A percentile compares a stretch with the other conserved stretches of the same genome.
Evolutionary conservation across 1,139 yeast species (phyloP).

Genomic region (Taphrina deformans): DNA sequence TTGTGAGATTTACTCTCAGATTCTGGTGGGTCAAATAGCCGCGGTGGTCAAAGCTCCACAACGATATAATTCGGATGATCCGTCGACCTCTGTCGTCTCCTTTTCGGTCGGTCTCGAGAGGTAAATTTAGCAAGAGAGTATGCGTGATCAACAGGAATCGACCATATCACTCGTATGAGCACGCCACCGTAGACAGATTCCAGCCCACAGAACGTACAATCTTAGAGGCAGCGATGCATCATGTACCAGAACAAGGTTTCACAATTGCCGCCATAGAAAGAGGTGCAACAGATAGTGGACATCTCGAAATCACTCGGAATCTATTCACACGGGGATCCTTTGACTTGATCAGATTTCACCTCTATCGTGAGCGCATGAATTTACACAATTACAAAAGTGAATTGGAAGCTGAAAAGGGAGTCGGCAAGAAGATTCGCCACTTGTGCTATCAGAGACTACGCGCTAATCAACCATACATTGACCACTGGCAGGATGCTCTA

Average conservation of each 20-base stretch:
- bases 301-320: slow-evolving; percentile 66
- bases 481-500: slow-evolving; percentile 51
- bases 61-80: no score
- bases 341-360: slow-evolving; percentile 67
- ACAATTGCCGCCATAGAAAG: slow-evolving; percentile 58
- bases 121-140: no score
- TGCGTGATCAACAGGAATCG: neutral
- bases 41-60: no score
- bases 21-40: no score
- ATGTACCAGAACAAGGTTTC: slow-evolving; percentile 73
- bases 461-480: slow-evolving; percentile 59
- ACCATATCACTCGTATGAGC: slow-evolving; percentile 44
- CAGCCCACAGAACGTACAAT: slow-evolving; percentile 48
- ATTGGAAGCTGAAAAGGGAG: slow-evolving; percentile 43
- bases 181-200: slow-evolving; percentile 41
- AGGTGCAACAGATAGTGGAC: slow-evolving; percentile 62
- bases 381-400: slow-evolving; percentile 43
- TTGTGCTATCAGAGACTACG: slow-evolving; percentile 62
- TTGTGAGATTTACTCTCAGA: no score
- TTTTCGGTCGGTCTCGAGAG: no score
- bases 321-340: slow-evolving; percentile 58
- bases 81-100: no score
- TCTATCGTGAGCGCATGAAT: slow-evolving; percentile 53
- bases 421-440: slow-evolving; percentile 48
- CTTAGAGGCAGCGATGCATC: slow-evolving; percentile 52